These are phyloP conservation scores for Fusarium aywerte DNA, from an alignment of 2,329 filamentous ascomycete genomes.

Conservation along the genomic window DNA sequence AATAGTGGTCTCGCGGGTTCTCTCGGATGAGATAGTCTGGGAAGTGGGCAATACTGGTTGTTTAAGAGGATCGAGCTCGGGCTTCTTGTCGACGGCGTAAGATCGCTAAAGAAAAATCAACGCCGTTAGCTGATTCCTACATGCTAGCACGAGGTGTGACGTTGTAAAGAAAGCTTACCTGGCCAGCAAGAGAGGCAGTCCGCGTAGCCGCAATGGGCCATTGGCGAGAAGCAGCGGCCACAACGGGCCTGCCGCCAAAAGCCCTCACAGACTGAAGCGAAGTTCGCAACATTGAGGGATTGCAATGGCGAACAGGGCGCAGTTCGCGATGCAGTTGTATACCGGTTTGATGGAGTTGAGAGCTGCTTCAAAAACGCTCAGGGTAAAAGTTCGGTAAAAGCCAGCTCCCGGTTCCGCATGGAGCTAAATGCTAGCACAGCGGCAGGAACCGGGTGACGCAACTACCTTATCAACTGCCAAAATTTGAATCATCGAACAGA, in stretches of 20 bases:
- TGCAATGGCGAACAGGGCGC: constrained; percentile 57
- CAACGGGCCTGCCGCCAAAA: constrained; percentile 65
- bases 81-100: constrained; percentile 66
- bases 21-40: constrained; percentile 62
- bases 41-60: constrained; percentile 64
- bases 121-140: constrained; percentile 48
- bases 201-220: constrained; percentile 60
- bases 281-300: constrained; percentile 74
- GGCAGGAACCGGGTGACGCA: constrained; percentile 54
- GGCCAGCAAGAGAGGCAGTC: constrained; percentile 48
- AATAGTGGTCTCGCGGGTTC: constrained; percentile 54
- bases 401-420: constrained; percentile 43
- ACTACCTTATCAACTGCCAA: constrained; percentile 22
- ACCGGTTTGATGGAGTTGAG: constrained; percentile 49
- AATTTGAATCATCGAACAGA: neutral
- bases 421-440: constrained; percentile 42
- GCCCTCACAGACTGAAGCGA: constrained; percentile 73
- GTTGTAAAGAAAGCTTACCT: constrained; percentile 52
- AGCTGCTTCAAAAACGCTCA: constrained; percentile 56
- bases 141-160: constrained; percentile 46
- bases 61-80: constrained; percentile 60
- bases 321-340: constrained; percentile 45
- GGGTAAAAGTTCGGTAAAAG: constrained; percentile 59
- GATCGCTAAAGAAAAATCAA: constrained; percentile 58
- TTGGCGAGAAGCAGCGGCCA: constrained; percentile 66